These are phyloP conservation scores for Solanum etuberosum DNA, from an alignment of 257 asterid genomes.

Conservation along the genomic window DNA sequence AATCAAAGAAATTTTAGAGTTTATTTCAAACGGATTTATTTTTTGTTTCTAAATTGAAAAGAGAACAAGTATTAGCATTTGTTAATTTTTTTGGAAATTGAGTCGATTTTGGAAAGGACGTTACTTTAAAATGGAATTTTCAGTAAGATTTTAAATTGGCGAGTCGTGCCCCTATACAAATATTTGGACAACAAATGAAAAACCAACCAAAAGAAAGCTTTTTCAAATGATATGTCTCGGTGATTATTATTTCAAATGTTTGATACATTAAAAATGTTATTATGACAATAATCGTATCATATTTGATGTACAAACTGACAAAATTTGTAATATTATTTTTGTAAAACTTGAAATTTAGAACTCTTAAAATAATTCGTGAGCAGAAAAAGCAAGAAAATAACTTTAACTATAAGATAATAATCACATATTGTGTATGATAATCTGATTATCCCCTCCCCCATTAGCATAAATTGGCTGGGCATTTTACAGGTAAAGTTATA, in stretches of 20 bases:
- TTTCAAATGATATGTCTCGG: not conserved
- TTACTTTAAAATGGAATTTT: not conserved
- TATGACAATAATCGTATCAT: not conserved
- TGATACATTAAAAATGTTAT: not conserved
- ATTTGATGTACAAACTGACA: not conserved
- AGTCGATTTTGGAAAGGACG: rapidly evolving
- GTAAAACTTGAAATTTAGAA: too few relatives aligned
- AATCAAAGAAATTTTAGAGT: not conserved
- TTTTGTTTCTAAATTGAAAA: not conserved
- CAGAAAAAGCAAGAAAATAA: too few relatives aligned
- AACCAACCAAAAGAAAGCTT: not conserved
- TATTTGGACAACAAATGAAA: not conserved
- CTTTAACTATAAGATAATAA: too few relatives aligned
- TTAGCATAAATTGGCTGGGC: not conserved
- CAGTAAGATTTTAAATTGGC: not conserved
- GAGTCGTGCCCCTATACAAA: not conserved
- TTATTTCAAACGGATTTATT: not conserved
- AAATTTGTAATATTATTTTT: not conserved
- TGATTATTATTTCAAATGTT: not conserved
- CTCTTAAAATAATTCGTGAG: too few relatives aligned
- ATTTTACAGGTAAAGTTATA: not conserved
- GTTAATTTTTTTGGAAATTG: not conserved
- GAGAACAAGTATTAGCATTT: not conserved
- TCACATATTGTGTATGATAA: not conserved
- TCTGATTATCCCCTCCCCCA: not conserved